Conservation (phyloP, 352 stramenopile genomes). For the Phytophthora kernoviae region DNA sequence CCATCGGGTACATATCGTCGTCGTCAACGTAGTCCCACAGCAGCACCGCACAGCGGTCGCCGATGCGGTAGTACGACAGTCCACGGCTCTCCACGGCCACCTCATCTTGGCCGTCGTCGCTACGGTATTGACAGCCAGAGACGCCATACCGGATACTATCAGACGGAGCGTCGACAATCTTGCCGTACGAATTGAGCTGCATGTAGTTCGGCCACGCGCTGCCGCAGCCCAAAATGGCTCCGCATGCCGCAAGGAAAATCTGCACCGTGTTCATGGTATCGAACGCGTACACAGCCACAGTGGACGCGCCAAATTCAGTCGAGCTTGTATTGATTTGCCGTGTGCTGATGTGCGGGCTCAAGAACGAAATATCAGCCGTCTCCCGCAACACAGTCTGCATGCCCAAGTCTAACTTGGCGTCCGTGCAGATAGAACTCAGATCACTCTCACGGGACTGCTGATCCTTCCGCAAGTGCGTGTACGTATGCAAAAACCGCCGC, state of each 20-base stretch:
- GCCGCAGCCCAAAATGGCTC: conserved; percentile 30
- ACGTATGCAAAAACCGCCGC: conserved; percentile 34
- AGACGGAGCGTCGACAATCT: conserved; percentile 30
- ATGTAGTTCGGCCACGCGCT: conserved; percentile 35
- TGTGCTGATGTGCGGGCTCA: conserved; percentile 31
- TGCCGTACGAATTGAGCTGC: conserved; percentile 31
- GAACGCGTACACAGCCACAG: conserved; percentile 38
- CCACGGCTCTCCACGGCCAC: conserved; percentile 33
- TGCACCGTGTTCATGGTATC: conserved; percentile 43
- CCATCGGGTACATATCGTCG: conserved; percentile 37
- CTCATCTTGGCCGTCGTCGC: conserved; percentile 33
- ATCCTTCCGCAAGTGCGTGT: conserved; percentile 37
- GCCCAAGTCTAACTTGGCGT: conserved; percentile 37
- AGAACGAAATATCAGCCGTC: conserved; percentile 30
- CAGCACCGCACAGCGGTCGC: conserved; percentile 28
- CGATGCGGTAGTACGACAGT: conserved; percentile 41
- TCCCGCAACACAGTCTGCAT: conserved; percentile 38
- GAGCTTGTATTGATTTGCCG: conserved; percentile 28
- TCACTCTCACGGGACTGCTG: conserved; percentile 31
- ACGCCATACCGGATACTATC: conserved; percentile 39
- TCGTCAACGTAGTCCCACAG: conserved; percentile 40
- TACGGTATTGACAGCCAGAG: conserved; percentile 34
- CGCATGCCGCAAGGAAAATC: conserved; percentile 39
- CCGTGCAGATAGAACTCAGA: conserved; percentile 27
- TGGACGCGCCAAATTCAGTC: conserved; percentile 37